Conservation (phyloP, 179 eudicot genomes). For the Drosera spatulata region DNA sequence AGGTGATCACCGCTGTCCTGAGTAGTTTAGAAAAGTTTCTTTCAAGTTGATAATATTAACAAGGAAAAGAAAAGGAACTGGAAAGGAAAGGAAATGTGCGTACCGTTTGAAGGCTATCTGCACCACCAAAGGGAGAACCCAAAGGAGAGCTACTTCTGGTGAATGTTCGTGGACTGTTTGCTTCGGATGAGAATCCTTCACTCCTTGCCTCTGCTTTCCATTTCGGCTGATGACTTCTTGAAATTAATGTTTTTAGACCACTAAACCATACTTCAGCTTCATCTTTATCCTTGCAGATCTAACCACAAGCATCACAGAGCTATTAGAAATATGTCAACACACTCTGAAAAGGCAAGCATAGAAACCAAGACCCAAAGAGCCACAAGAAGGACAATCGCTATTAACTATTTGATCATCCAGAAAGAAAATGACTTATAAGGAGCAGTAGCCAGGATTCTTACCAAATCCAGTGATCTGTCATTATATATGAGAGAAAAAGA, state of each 20-base stretch:
- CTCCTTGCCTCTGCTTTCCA: constrained; percentile 80
- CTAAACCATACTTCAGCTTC: constrained; percentile 99
- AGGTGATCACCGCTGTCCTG: constrained; percentile 76
- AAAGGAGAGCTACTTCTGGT: constrained; percentile 47
- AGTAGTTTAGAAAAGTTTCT: constrained; percentile 12
- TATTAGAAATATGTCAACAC: too few relatives aligned
- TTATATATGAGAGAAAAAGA: constrained; percentile 87
- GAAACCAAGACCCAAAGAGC: too few relatives aligned
- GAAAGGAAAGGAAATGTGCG: constrained; percentile 1
- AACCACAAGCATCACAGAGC: neutral
- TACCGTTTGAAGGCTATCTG: constrained; percentile 73
- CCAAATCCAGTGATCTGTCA: constrained; percentile 95
- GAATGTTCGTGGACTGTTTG: constrained; percentile 46
- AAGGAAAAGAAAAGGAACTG: neutral
- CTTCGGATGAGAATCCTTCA: constrained; percentile 74
- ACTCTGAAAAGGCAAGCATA: too few relatives aligned
- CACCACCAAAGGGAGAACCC: constrained; percentile 76
- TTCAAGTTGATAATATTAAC: constrained; percentile 3
- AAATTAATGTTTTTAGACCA: constrained; percentile 83
- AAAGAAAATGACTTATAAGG: neutral
- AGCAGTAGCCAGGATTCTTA: constrained; percentile 18
- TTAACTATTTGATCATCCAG: neutral
- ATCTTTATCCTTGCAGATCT: constrained; percentile 99
- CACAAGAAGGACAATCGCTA: neutral
- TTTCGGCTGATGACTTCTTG: constrained; percentile 64